These are phyloP conservation scores for Penicillium cinerascens DNA, from an alignment of 495 filamentous ascomycete genomes.

Conservation along the genomic window DNA sequence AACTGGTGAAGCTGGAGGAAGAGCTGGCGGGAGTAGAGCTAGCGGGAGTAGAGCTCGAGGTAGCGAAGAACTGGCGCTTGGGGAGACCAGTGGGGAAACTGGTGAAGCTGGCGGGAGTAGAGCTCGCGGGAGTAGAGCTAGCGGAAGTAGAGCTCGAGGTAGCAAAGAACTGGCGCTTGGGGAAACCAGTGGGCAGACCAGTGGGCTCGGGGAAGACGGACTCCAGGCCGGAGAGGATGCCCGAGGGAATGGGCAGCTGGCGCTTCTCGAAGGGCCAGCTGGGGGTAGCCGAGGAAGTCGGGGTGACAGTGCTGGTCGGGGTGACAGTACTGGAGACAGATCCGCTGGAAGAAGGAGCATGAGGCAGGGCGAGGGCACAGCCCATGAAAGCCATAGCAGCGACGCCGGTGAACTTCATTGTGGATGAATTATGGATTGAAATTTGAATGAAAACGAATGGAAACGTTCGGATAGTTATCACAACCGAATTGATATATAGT, in stretches of 20 bases:
- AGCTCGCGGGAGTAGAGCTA: neutral
- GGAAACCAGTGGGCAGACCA: constrained; percentile 1
- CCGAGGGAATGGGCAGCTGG: constrained; percentile 2
- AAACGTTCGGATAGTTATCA: neutral
- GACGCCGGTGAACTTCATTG: constrained; percentile 23
- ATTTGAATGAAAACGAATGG: neutral
- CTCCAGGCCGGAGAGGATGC: neutral
- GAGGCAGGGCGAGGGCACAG: constrained; percentile 26
- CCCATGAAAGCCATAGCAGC: constrained; percentile 24
- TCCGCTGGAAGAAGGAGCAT: constrained; percentile 2
- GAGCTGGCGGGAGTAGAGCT: neutral
- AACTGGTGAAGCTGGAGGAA: constrained; percentile 2
- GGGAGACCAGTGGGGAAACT: too few relatives aligned
- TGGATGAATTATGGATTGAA: constrained; percentile 1
- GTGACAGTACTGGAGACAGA: neutral
- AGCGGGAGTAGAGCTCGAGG: too few relatives aligned
- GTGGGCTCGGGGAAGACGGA: neutral
- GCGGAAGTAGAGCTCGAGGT: neutral
- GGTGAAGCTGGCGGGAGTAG: neutral
- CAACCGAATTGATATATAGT: neutral
- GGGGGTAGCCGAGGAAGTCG: neutral
- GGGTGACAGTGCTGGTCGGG: neutral
- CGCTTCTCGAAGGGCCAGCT: constrained; percentile 1
- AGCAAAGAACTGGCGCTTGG: neutral
- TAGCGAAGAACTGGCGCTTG: too few relatives aligned